Evolutionary conservation across 2,329 filamentous ascomycete species (phyloP), one percentile per base, ranked within the genome.

Genomic region (Hortaea werneckii): DNA sequence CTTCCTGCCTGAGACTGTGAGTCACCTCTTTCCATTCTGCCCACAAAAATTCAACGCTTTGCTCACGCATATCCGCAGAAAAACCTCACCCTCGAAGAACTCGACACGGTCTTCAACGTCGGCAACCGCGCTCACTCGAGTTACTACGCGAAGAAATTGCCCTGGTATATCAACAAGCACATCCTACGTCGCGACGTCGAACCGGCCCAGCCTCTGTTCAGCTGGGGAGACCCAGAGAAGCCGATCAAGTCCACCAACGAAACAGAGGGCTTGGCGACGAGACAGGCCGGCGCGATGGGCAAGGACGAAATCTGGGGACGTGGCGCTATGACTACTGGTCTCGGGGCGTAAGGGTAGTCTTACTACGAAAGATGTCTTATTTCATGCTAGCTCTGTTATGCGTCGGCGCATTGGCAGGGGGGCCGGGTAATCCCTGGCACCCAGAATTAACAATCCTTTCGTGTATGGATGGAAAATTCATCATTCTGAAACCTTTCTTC

Each of bases 21-120:
- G 32, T 35, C n/a, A n/a, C 11, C 12, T 30, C 2, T 46, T 2
- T 73, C 76, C 55, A 76, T 72, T 34, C 9, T 35, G 9, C 8
- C 32, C 32, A 35, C 9, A 76, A 75, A 57, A 60, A 70, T 77
- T 76, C 10, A 7, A n/a, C n/a, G 3, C 11, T 10, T 30, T 40
- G 26, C 49, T 2, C 73, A 77, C 56, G 76, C 73, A 0, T 35
- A n/a, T 35, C 32, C 8, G 9, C 32, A 35, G 32, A 76, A 75
- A 57, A 60, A 70, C 6, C 53, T 74, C 26, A 73, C 70, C 0
- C 64, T 76, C 0, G 73, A 77, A 52, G 74, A 78, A 55, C 72
- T 78, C 75, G 82, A 85, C 54, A 70, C 81, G 12, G 72, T 85
- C 37, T 58, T 58, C 44, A 55, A 47, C 44, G 51, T 58, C 12